Evolutionary conservation across 225 moss, liverwort and hornwort species (phyloP).

Genomic region (Marchantia polymorpha): DNA sequence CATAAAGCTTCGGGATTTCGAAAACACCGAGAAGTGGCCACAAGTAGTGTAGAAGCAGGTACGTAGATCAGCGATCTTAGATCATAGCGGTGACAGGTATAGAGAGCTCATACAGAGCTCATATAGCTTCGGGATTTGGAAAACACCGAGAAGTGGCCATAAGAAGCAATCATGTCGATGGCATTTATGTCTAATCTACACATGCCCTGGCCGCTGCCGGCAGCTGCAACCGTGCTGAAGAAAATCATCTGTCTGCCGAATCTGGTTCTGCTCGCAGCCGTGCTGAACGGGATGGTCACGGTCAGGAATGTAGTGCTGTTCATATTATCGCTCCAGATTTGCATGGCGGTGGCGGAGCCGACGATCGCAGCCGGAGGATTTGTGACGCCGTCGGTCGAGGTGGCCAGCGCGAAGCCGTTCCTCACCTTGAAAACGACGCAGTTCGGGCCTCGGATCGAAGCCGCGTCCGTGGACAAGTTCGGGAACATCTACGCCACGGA

Average conservation of each 20-base stretch:
- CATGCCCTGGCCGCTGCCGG: background rate
- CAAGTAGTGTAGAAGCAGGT: no score
- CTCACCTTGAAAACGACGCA: constrained; percentile 14
- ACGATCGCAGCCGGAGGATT: background rate
- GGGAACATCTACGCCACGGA: constrained; percentile 32
- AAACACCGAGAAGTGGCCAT: no score
- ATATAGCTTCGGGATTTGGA: no score
- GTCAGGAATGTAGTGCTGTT: background rate
- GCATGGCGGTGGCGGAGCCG: background rate
- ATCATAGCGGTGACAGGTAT: no score
- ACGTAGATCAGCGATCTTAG: no score
- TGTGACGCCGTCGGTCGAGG: background rate
- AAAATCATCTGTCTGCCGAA: background rate
- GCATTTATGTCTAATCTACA: background rate
- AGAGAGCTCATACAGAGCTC: no score
- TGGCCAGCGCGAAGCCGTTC: constrained; percentile 1
- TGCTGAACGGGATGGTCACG: background rate
- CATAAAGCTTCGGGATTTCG: no score
- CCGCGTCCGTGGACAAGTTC: constrained; percentile 29
- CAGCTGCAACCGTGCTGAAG: background rate
- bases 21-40: no score
- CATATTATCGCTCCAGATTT: background rate
- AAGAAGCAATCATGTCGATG: background rate
- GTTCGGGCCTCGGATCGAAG: constrained; percentile 33
- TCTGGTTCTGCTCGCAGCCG: background rate